Evolutionary conservation across 257 asterid species (phyloP).

Genomic region (Coffea eugenioides): DNA sequence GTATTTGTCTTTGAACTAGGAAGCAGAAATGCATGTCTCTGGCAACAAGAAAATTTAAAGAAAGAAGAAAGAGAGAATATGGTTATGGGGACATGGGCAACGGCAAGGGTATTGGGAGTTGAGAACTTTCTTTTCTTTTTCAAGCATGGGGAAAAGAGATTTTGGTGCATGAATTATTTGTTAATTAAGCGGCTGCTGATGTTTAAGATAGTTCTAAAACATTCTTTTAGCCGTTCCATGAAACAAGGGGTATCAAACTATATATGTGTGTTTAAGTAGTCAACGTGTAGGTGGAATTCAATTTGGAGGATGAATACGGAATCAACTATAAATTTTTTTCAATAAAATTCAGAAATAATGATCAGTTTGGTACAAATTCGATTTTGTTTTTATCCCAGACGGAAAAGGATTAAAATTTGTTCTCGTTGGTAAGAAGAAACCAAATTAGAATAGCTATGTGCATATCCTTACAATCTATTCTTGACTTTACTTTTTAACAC

Average conservation of each 20-base stretch:
- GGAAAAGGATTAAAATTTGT: not conserved
- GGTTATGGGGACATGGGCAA: not conserved
- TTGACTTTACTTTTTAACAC: too few species aligned
- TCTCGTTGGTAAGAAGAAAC: not conserved
- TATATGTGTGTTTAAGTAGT: not conserved
- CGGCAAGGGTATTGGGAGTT: not conserved
- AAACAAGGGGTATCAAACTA: not conserved
- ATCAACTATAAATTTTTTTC: too few species aligned
- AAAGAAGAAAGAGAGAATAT: too few species aligned
- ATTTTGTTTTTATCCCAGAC: not conserved
- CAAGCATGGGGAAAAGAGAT: too few species aligned
- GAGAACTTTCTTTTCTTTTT: not conserved
- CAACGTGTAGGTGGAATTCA: not conserved
- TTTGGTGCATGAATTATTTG: not conserved
- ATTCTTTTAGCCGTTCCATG: not conserved
- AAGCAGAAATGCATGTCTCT: not conserved
- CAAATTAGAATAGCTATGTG: too few species aligned
- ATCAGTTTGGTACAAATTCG: not conserved
- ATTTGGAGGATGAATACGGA: not conserved
- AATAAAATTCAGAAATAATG: not conserved
- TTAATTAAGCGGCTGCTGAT: not conserved
- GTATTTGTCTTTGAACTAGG: not conserved
- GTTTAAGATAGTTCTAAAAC: not conserved
- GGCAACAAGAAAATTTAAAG: too few species aligned
- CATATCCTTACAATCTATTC: too few species aligned